Evolutionary conservation across 257 asterid genomes (phyloP).

Genomic region (Voacanga thouarsii): DNA sequence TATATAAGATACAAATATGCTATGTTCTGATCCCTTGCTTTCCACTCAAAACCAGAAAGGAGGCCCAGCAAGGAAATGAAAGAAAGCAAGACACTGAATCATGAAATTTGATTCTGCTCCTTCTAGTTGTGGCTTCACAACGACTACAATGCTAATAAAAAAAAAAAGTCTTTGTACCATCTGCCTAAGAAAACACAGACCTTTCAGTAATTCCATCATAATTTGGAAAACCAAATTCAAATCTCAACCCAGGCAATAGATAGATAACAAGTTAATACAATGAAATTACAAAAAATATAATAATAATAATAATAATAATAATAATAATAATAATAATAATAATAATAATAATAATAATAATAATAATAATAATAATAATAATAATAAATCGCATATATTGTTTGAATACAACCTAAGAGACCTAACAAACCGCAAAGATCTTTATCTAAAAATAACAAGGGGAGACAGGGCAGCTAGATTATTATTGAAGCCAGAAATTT

Average conservation of each 20-base stretch:
- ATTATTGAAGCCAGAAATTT: background rate
- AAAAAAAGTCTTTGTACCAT: background rate
- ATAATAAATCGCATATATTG: too few species aligned
- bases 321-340: too few species aligned
- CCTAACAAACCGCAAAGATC: background rate
- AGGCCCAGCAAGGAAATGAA: background rate
- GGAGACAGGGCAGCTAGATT: background rate
- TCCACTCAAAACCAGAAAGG: background rate
- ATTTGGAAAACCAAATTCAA: background rate
- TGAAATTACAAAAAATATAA: too few species aligned
- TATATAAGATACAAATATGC: background rate
- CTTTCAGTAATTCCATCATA: background rate
- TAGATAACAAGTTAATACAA: background rate
- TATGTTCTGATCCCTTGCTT: too few species aligned
- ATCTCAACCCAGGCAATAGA: background rate
- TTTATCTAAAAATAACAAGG: background rate
- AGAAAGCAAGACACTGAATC: too few species aligned
- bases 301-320: background rate
- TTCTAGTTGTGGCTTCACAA: background rate
- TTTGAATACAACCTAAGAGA: background rate
- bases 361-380: too few species aligned
- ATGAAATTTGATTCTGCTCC: too few species aligned
- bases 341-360: too few species aligned
- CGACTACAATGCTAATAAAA: too few species aligned
- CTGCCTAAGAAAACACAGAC: background rate